Conservation (phyloP, 2,329 filamentous ascomycete genomes). For the Cladobotryum mycophilum region DNA sequence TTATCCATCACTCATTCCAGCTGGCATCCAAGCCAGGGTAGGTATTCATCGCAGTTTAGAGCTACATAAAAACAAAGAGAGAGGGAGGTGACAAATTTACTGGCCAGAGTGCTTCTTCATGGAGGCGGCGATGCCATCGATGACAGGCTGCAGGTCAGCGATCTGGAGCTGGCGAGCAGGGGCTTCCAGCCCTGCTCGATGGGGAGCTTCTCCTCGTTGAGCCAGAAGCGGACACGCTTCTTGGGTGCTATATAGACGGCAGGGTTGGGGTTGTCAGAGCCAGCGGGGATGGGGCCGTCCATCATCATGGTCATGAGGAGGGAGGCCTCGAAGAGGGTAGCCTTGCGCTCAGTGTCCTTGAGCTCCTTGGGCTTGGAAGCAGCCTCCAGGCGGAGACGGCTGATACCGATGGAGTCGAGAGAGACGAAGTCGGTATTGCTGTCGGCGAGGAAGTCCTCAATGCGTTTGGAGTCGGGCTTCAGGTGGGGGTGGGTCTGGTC, state of each 20-base stretch:
- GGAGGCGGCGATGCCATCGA: background rate
- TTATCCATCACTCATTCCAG: too few relatives aligned
- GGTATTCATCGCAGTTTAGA: too few relatives aligned
- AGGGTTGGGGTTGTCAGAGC: background rate
- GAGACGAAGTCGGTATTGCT: constrained; percentile 5
- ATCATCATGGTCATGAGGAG: constrained; percentile 12
- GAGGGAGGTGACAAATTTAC: background rate
- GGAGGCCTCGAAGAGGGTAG: constrained; percentile 7
- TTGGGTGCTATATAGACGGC: constrained; percentile 1
- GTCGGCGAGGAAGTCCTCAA: constrained; percentile 9
- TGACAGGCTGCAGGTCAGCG: constrained; percentile 1
- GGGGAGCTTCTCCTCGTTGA: constrained; percentile 10
- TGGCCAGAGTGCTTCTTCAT: background rate
- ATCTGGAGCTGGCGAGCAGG: background rate
- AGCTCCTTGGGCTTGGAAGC: background rate
- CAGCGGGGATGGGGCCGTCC: constrained; percentile 3
- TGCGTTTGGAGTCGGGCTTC: background rate
- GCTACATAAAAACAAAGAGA: background rate
- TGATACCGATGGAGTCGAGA: constrained; percentile 8
- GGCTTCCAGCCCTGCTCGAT: constrained; percentile 10
- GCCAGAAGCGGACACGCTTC: constrained; percentile 7
- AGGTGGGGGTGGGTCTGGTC: background rate
- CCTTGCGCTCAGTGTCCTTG: background rate
- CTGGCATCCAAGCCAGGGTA: too few relatives aligned
- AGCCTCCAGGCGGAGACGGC: background rate